Evolutionary conservation across 75 land plant genomes (phyloP), one percentile per base, ranked within the genome.

Genomic region (Pinus albicaulis): DNA sequence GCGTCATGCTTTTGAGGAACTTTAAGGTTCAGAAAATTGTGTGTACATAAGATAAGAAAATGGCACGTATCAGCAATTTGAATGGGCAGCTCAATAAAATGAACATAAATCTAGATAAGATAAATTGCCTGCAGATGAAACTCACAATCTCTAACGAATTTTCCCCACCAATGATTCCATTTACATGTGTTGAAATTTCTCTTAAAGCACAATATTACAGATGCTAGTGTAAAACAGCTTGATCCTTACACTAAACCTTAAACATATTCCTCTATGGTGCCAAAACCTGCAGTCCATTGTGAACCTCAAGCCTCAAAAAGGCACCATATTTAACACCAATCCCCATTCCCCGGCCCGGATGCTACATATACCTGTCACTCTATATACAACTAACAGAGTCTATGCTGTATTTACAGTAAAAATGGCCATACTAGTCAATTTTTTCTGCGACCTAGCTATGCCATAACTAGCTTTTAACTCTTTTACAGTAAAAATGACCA

Each of bases 241-340:
- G 10, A 68, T 68, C 52, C n/a, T 53, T 19, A 3, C 71, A n/a
- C 41, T 8, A 5, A 41, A 8, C 15, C 38, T 63, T 26, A 5
- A 26, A 41, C 71, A 68, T 68, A 68, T 28, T 68, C 53, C 71
- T 68, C 48, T 36, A 41, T 68, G 71, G 71, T 68, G 23, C 71
- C 48, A 38, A 19, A 68, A 17, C 71, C 6, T 44, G 19, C 44
- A 16, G 69, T 41, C 48, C 41, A 7, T 34, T 64, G 12, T 38
- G 4, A 68, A 4, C n/a, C 14, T 1, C 71, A 68, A 13, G 22
- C 1, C 71, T 68, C 24, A 68, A 68, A 68, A 41, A 3, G 13
- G 71, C 71, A 68, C 71, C 71, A 68, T 19, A 68, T n/a, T 68
- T 68, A 41, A 41, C 52, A 41, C 71, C 48, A 68, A 41, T 68